Evolutionary conservation across 306 rosid species (phyloP).

Genomic region (Pterocarpus santalinus): DNA sequence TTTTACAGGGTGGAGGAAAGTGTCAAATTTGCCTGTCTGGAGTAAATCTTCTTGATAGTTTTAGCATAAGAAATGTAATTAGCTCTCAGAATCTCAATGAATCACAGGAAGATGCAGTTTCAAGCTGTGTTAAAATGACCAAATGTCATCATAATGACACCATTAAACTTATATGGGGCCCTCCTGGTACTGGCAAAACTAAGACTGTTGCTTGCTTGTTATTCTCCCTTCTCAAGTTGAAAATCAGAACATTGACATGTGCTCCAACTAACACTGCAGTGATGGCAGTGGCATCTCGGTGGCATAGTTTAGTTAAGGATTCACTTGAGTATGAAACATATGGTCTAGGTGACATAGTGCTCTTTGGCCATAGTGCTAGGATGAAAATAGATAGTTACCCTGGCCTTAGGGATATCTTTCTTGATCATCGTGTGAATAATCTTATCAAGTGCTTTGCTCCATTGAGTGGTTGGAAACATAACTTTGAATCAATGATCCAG

Average conservation of each 20-base stretch:
- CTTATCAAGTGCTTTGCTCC: constrained; percentile 36
- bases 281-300: constrained; percentile 49
- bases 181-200: constrained; percentile 71
- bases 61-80: not conserved
- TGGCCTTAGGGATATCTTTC: constrained; percentile 39
- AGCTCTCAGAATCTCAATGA: constrained; percentile 49
- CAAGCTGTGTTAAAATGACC: constrained; percentile 47
- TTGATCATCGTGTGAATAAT: constrained; percentile 34
- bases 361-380: constrained; percentile 45
- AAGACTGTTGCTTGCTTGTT: constrained; percentile 56
- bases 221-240: constrained; percentile 26
- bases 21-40: constrained; percentile 14
- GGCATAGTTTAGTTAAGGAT: constrained; percentile 3
- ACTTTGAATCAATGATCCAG: constrained; percentile 25
- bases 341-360: constrained; percentile 52
- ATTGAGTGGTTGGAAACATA: constrained; percentile 37
- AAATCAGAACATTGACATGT: constrained; percentile 58
- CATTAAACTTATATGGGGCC: constrained; percentile 70
- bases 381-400: constrained; percentile 28
- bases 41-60: not conserved
- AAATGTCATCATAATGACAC: constrained; percentile 42
- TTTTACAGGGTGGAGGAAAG: constrained; percentile 43
- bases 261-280: constrained; percentile 61
- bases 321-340: constrained; percentile 14
- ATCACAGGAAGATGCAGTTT: constrained; percentile 56